phyloP scores from a whole-genome alignment of 139 green algal species.

The Chlamydomonas urium region DNA sequence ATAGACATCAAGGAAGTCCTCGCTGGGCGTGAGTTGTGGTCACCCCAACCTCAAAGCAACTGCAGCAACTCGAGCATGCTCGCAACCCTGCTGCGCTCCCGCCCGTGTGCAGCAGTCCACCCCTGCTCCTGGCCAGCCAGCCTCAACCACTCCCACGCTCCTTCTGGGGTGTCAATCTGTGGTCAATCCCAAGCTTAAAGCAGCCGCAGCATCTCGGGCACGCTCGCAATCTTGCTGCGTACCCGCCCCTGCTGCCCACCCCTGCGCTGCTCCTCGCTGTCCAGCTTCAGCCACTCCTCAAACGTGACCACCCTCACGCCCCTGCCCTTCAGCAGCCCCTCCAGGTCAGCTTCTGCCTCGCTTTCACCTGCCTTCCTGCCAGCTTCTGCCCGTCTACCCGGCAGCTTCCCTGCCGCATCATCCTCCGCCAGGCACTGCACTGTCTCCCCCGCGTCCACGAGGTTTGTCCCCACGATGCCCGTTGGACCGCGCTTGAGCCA shows the following conservation, averaged over 20 bases:
- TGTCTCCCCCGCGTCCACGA: slow-evolving; percentile 79
- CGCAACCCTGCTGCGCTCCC: too few species aligned
- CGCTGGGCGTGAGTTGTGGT: too few species aligned
- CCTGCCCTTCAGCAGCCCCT: slow-evolving; percentile 17
- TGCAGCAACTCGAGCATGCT: too few species aligned
- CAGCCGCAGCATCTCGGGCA: not conserved
- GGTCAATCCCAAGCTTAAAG: not conserved
- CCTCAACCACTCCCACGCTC: too few species aligned
- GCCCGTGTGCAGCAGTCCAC: too few species aligned
- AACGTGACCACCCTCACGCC: not conserved
- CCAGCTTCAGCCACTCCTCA: not conserved
- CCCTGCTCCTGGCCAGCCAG: too few species aligned
- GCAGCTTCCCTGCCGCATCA: not conserved
- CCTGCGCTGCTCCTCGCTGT: not conserved
- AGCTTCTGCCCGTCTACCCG: not conserved
- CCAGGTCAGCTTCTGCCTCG: slow-evolving; percentile 24
- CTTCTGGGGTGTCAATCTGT: too few species aligned
- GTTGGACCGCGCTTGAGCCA: slow-evolving; percentile 86
- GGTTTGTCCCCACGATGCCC: slow-evolving; percentile 91
- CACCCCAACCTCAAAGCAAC: too few species aligned
- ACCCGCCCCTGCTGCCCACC: not conserved
- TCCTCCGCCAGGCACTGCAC: slow-evolving; percentile 57
- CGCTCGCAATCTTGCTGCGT: not conserved
- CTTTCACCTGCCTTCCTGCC: not conserved
- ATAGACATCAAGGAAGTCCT: too few species aligned